Conservation (phyloP, 441 rosid genomes). For the Lepidium campestre region DNA sequence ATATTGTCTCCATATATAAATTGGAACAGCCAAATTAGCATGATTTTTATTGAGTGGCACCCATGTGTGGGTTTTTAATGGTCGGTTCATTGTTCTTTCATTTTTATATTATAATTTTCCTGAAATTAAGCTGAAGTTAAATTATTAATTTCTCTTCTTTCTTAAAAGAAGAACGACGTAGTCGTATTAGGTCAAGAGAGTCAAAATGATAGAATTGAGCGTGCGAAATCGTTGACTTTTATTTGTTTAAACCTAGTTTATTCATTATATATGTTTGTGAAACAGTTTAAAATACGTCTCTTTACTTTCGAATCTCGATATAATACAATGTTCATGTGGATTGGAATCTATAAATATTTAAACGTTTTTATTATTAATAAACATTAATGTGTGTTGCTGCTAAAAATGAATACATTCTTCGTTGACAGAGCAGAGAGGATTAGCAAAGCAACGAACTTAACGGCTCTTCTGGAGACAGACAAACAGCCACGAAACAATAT, state of each 20-base stretch:
- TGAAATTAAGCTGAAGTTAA: background rate
- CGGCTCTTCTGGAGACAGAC: background rate
- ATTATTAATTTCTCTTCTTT: background rate
- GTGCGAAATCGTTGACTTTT: background rate
- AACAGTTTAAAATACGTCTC: background rate
- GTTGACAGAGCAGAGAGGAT: background rate
- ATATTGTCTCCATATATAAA: background rate
- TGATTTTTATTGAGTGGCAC: background rate
- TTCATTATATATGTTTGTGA: background rate
- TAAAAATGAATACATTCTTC: background rate
- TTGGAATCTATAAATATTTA: background rate
- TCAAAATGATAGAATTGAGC: constrained; percentile 1
- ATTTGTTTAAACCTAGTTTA: background rate
- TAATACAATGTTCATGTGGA: constrained; percentile 8
- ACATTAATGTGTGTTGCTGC: background rate
- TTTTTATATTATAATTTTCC: background rate
- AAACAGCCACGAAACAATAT: background rate
- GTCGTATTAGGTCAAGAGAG: constrained; percentile 1
- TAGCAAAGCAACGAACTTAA: background rate
- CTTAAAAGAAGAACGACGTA: background rate
- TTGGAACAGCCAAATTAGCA: background rate
- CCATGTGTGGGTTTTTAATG: constrained; percentile 3
- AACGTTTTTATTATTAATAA: background rate
- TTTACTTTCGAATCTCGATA: constrained; percentile 2
- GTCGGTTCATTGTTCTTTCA: background rate